A percentile compares a stretch with the other conserved stretches of the same genome.
Evolutionary conservation across 202 grass and related monocot species (phyloP).

Genomic region (Musa balbisiana): DNA sequence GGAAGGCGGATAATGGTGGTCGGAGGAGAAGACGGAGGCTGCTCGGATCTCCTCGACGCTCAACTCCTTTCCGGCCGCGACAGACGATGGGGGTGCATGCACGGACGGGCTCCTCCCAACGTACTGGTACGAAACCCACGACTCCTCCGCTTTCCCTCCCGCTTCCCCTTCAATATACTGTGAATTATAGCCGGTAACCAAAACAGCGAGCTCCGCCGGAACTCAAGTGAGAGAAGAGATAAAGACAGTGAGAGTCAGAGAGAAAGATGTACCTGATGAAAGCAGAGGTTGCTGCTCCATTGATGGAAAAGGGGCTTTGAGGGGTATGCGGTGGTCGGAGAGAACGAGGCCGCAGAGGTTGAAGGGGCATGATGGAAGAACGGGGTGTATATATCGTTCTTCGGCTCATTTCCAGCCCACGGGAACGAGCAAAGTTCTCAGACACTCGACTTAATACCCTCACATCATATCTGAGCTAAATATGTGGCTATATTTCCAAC

Average conservation of each 20-base stretch:
- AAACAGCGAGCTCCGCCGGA: background rate
- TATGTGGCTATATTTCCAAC: too few species aligned
- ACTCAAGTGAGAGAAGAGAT: background rate
- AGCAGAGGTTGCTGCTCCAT: slow-evolving; percentile 11
- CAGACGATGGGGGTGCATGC: slow-evolving; percentile 6
- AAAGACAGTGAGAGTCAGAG: background rate
- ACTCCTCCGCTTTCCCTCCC: slow-evolving; percentile 19
- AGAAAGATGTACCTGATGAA: background rate
- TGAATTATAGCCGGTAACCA: background rate
- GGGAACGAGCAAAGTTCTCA: too few species aligned
- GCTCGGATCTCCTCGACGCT: slow-evolving; percentile 64
- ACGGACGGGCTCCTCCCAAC: slow-evolving; percentile 59
- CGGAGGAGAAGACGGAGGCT: slow-evolving; percentile 54
- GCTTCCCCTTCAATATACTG: slow-evolving; percentile 1
- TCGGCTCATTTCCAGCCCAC: too few species aligned
- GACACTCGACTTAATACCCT: too few species aligned
- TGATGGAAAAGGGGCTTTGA: background rate
- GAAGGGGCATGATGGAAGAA: too few species aligned
- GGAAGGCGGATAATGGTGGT: slow-evolving; percentile 50
- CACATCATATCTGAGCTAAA: too few species aligned
- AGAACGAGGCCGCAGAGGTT: too few species aligned
- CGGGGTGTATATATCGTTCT: too few species aligned
- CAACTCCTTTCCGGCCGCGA: slow-evolving; percentile 39
- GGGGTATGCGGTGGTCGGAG: too few species aligned
- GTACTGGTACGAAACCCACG: slow-evolving; percentile 62